Conservation (phyloP, 2,329 filamentous ascomycete species). For the Fusarium decemcellulare region DNA sequence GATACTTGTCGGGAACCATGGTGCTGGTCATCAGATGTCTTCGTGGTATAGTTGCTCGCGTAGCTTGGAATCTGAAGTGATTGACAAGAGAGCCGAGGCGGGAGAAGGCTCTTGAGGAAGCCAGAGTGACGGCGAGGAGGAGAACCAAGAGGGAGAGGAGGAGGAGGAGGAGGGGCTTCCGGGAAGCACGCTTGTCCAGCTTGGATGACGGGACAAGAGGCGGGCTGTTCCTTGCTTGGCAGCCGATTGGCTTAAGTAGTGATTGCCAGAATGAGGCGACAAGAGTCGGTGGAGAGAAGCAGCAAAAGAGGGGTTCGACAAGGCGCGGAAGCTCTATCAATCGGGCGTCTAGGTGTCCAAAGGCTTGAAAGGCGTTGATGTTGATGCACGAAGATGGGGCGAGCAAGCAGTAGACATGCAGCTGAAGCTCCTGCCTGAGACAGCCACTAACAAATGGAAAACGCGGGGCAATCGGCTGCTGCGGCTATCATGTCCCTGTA, state of each 20-base stretch:
- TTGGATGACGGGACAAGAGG: conserved; percentile 32
- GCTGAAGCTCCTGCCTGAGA: conserved; percentile 35
- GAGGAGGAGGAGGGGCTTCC: conserved; percentile 50
- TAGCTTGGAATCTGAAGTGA: conserved; percentile 63
- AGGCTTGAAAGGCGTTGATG: conserved; percentile 30
- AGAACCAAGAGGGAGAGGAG: conserved; percentile 68
- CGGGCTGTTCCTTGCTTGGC: conserved; percentile 21
- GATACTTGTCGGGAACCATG: conserved; percentile 78
- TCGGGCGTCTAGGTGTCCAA: conserved; percentile 25
- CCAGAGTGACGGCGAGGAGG: conserved; percentile 76
- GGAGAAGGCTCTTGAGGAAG: conserved; percentile 70
- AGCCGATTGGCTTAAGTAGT: conserved; percentile 42
- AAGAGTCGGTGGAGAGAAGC: conserved; percentile 4
- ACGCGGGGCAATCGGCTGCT: conserved; percentile 43
- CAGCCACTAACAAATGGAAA: conserved; percentile 34
- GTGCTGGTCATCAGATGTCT: conserved; percentile 63
- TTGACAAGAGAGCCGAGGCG: conserved; percentile 72
- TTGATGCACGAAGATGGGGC: conserved; percentile 39
- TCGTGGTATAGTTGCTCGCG: conserved; percentile 47
- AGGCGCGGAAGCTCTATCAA: conserved; percentile 25
- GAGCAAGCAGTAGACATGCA: conserved; percentile 16
- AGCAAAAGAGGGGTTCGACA: conserved; percentile 40
- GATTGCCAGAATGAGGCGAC: conserved; percentile 13
- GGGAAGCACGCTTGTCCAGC: conserved; percentile 48
- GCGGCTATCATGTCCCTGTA: conserved; percentile 18